Conservation (phyloP, 495 filamentous ascomycete genomes). For the Xylaria cubensis region DNA sequence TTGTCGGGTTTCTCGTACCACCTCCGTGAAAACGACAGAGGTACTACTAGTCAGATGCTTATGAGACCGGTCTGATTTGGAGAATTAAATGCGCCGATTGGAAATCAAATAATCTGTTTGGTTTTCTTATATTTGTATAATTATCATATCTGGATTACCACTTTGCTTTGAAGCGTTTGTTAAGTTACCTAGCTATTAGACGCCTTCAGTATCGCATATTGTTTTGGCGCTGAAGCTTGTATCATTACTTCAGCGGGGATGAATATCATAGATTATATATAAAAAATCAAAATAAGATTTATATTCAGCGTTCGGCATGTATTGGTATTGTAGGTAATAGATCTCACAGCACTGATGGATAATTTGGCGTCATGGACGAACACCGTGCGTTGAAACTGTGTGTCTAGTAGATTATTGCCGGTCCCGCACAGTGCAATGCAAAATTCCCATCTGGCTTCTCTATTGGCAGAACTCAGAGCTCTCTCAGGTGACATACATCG, state of each 20-base stretch:
- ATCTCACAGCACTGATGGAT: not conserved
- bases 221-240: not conserved
- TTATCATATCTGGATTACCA: no score
- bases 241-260: not conserved
- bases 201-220: not conserved
- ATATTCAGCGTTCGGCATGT: not conserved
- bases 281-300: not conserved
- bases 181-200: no score
- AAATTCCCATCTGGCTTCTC: not conserved
- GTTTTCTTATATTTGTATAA: not conserved
- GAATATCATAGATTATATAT: not conserved
- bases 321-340: not conserved
- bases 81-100: not conserved
- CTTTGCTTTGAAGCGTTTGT: no score
- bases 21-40: not conserved
- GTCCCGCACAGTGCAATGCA: not conserved
- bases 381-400: not conserved
- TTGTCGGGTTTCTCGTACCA: not conserved
- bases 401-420: not conserved
- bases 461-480: constrained; percentile 3
- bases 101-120: not conserved
- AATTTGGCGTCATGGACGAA: not conserved
- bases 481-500: not conserved
- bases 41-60: not conserved
- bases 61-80: not conserved